Evolutionary conservation across 2,329 filamentous ascomycete species (phyloP), one percentile per base, ranked within the genome.

Genomic region (Ophiostoma quercus): DNA sequence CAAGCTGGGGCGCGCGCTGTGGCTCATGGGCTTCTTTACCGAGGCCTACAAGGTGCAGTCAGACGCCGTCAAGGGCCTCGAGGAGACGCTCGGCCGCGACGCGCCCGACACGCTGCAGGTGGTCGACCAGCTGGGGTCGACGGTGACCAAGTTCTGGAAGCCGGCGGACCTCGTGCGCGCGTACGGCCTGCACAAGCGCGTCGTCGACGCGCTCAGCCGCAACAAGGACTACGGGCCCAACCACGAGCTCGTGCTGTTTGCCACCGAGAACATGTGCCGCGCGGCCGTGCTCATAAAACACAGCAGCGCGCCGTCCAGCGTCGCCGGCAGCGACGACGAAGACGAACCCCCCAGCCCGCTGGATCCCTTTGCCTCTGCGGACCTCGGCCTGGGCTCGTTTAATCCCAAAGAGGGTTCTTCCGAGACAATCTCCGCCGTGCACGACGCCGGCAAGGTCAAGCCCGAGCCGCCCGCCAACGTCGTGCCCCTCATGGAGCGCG

Each of bases 231-330:
- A 54, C 5, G 34, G 34, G 34, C 19, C 19, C 8, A 12, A 22
- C n/a, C 51, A 68, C 34, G 67, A 68, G 67, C 34, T 8, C 12
- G 54, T 54, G 5, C 54, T 68, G 8, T 62, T 68, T 29, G 54
- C 67, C 32, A 62, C 54, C 22, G 67, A 68, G 22, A 68, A 68
- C 16, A 16, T 68, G 51, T 68, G 67, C 54, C 67, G 67, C 19
- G 54, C 57, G 4, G 67, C 34, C 67, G 32, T 60, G 9, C 22
- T 62, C 7, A 51, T 68, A 16, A 63, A 37, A 32, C 60, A 32
- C 14, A 14, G 16, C 60, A 32, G 12, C 9, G 29, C 29, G 3
- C 25, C 60, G 6, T 32, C 29, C 5, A 63, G 60, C 32, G 16
- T 9, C 2, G 9, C 29, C 47, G 67, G 67, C 1, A 19, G 60